phyloP scores from a whole-genome alignment of 1,284 basidiomycete genomes.

The Athelia psychrophila region DNA sequence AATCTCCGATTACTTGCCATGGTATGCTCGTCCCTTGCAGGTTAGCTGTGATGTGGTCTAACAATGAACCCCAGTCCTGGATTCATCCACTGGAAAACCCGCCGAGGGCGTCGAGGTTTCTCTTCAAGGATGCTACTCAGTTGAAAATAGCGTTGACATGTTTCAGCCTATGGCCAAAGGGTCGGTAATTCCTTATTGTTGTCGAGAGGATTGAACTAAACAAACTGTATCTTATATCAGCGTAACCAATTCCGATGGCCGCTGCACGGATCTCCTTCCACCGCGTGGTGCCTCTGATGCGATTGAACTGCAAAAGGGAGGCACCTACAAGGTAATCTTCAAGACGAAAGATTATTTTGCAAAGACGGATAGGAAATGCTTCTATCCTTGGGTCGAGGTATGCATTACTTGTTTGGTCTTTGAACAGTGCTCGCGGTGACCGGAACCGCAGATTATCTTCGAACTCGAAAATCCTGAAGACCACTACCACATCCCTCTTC shows the following conservation, averaged over 20 bases:
- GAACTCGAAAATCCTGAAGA: conserved; percentile 65
- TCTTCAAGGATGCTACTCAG: conserved; percentile 47
- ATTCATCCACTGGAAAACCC: conserved; percentile 81
- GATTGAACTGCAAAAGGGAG: conserved; percentile 38
- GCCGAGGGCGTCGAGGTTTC: conserved; percentile 64
- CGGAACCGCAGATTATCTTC: conserved; percentile 69
- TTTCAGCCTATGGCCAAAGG: conserved; percentile 59
- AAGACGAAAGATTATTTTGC: conserved; percentile 83
- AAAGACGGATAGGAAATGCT: conserved; percentile 56
- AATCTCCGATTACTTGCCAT: conserved; percentile 89
- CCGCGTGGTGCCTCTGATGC: conserved; percentile 45
- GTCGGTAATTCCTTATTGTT: conserved; percentile 33
- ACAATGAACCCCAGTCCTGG: conserved; percentile 63
- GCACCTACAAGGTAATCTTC: conserved; percentile 84
- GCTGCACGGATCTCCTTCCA: conserved; percentile 71
- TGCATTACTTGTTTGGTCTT: conserved; percentile 11
- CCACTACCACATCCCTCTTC: conserved; percentile 89
- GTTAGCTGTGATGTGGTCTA: not conserved
- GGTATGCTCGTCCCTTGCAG: conserved; percentile 38
- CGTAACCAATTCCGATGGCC: conserved; percentile 78
- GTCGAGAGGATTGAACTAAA: not conserved
- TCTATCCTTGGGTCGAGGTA: conserved; percentile 90
- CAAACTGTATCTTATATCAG: conserved; percentile 36
- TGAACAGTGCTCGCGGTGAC: conserved; percentile 7
- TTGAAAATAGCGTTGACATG: conserved; percentile 23